Base-by-base conservation (phyloP, 2,329 filamentous ascomycete genomes). In the Botrytis fragariae region DNA sequence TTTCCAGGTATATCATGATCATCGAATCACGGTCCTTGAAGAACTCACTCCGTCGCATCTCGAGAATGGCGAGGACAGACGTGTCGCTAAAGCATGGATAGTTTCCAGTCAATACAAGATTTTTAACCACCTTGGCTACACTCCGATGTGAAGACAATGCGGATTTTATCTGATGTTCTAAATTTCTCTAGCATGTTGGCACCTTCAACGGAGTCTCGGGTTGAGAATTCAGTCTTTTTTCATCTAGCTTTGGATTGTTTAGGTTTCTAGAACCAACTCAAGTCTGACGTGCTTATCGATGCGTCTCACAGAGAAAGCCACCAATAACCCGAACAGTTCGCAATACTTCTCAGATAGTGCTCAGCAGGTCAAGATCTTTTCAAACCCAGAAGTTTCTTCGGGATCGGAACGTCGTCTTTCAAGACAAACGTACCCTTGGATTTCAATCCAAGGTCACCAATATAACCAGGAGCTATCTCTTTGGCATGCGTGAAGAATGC, bases 401-500 rank as follows among this genome's bases (percentile, higher is more conserved):
- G 42, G 39, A 44, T 44, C 16, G n/a, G n/a, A 3, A 29, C 8
- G 4, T 9, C 51, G n/a, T 57, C n/a, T 32, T 18, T 29, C 51
- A 8, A 32, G 18, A 18, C n/a, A 29, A 2, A 32, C 6, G 0
- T 18, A 32, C n/a, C 2, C n/a, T 8, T 57, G 6, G 1, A 1
- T 54, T 29, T 18, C 51, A 12, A 5, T 29, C 16, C n/a, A 9
- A 18, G 1, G 18, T 29, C 51, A 18, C 6, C n/a, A 32, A 9
- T 29, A 7, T 29, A 57, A 9, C n/a, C 1, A 29, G 32, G n/a
- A 29, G 18, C 51, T 18, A n/a, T 57, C 5, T 9, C 18, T 54
- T 29, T 29, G 51, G 8, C 8, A 32, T 18, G 6, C 32, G 7
- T n/a, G 6, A 29, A 29, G 6, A 32, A 29, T 57, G n/a, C n/a